Base-by-base conservation (phyloP, 1,284 basidiomycete genomes). In the Cryptococcus amylolentus region DNA sequence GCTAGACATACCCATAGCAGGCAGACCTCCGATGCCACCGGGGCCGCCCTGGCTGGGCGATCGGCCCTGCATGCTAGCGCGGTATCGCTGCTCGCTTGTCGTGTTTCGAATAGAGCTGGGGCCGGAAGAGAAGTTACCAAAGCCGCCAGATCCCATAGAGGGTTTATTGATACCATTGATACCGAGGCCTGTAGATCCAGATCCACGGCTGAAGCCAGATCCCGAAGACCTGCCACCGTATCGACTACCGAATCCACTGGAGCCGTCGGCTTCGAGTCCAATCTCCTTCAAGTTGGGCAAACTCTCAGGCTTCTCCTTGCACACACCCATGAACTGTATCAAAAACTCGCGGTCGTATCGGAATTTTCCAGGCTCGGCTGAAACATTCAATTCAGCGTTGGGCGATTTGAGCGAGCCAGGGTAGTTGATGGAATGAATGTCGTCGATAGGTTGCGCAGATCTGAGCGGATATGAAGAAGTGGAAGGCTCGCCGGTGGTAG, bases 281-380 rank as follows among this genome's bases (percentile, higher is more conserved):
- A 98, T 89, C 37, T 88, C 87, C 66, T 95, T 91, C 49, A 98
- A 83, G 60, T 89, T 84, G 39, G 94, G 92, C 28, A 98, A 85
- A 54, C 84, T 84, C 56, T 88, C 89, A 1, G 96, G 95, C 78
- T 93, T 95, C 77, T 97, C 94, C 77, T 87, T 90, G 82, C 93
- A 98, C 55, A 96, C 81, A 42, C 81, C 80, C 91, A 97, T 96
- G 81, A 98, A 99, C 74, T 99, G 96, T 62, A 99, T 79, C 31
- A 98, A 82, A 85, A 98, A 98, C 45, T 96, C 91, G 49, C 95
- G 91, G 77, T 98, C 93, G 77, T 98, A 98, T 68, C 94, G 87
- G 83, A 92, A 97, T 78, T 93, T 95, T 68, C 93, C 92, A 69
- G 88, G 87, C 58, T 78, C 71, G n/a, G 88, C 88, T 58, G 88